Evolutionary conservation across 345 rosid species (phyloP), one percentile per base, ranked within the genome.

Genomic region (Litchi chinensis): DNA sequence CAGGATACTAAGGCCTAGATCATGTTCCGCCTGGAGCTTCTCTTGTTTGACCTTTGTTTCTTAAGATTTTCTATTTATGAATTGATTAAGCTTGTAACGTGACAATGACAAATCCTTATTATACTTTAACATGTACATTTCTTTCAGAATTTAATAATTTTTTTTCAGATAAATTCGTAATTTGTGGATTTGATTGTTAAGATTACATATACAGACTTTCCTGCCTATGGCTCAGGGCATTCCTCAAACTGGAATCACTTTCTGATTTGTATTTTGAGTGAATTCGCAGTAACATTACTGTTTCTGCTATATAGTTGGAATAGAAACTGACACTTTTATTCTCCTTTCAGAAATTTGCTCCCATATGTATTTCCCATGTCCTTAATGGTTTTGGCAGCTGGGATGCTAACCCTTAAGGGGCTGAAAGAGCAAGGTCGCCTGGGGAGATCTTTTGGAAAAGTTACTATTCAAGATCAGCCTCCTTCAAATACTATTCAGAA

Each of bases 401-500:
- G 83, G 57, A 95, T 95, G 98, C 89, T 95, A 68, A 92, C 94
- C 15, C 80, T 95, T 19, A 95, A 92, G 86, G 94, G 98, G 75
- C 91, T 95, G 37, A 90, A 90, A 86, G 86, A 89, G 82, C 99
- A 95, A 88, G 98, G 98, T 46, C 98, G 99, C 77, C 89, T 95
- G 60, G 99, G 99, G 70, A 92, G 96, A 85, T 89, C 79, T 44
- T 95, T 92, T 75, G 99, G 98, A 64, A 89, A 83, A 82, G 83
- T 95, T 81, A 93, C 93, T 2, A 91, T 95, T 74, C 87, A 85
- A 77, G 98, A 95, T 86, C 99, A 95, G 83, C 98, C 98, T 66
- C 95, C 99, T 78, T 95, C 99, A 76, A 95, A 95, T 85, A 95
- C 99, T 60, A 89, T 95, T 76, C 93, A 95, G 75, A 93, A 95